Evolutionary conservation across 495 filamentous ascomycete genomes (phyloP), one percentile per base, ranked within the genome.

Genomic region (Hapsidospora chrysogenum): DNA sequence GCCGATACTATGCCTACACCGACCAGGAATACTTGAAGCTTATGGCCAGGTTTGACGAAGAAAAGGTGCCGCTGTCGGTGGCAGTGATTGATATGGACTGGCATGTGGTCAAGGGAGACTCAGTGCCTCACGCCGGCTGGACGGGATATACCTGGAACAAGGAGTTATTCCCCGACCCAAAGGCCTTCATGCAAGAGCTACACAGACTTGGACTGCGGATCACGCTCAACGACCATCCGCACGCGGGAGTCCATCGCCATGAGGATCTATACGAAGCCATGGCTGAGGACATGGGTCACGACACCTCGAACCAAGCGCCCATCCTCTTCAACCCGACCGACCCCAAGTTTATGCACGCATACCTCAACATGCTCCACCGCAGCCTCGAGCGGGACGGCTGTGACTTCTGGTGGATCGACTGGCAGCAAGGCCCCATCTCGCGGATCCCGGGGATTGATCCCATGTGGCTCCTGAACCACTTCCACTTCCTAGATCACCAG

Each of bases 351-450:
- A 39, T 68, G n/a, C 58, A 72, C 22, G 71, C 66, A 2, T 76
- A 63, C 46, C 64, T 74, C 41, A 60, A 66, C 30, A 57, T 74
- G 2, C 51, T 76, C 9, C 68, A 72, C 35, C 49, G 57, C 4
- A 37, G 42, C 3, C 49, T 72, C 17, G 70, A 74, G 40, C 48
- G 54, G n/a, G 42, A 64, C 15, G 70, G 63, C 2, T 42, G 61
- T 15, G 68, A 74, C 41, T 64, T 76, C 22, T 74, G 66, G 68
- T 76, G 71, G 71, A 53, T 72, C 21, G 70, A 76, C 50, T 76
- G 71, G 71, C 71, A 76, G 47, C 71, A 76, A 47, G 71, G 71
- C 2, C 45, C 41, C 11, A 36, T 53, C 33, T 68, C 68, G 1
- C 50, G 48, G 10, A 58, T 70, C 18, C 62, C 61, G 0, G 70